phyloP scores from a whole-genome alignment of 2,329 filamentous ascomycete genomes.

The Apiospora hydei region DNA sequence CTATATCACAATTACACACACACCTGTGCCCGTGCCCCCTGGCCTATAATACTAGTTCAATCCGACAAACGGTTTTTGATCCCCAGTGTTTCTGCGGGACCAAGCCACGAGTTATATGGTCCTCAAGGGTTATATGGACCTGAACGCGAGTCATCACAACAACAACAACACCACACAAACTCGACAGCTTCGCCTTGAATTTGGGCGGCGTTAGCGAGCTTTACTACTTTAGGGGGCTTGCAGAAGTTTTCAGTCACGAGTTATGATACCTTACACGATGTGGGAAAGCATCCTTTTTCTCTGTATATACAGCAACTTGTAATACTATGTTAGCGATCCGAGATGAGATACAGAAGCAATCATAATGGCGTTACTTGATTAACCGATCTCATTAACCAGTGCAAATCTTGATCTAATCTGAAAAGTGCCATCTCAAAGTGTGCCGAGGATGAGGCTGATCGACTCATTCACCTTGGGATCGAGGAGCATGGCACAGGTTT shows the following conservation, averaged over 20 bases:
- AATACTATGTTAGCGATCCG: neutral
- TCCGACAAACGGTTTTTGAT: neutral
- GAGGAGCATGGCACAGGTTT: neutral
- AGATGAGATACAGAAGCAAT: neutral
- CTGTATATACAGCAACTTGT: slow-evolving; percentile 8
- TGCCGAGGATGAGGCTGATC: neutral
- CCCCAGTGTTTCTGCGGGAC: neutral
- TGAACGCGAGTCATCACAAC: slow-evolving; percentile 3
- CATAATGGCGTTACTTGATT: slow-evolving; percentile 7
- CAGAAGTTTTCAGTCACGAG: slow-evolving; percentile 13
- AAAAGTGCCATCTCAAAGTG: neutral
- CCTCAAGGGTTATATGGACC: neutral
- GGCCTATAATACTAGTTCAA: slow-evolving; percentile 10
- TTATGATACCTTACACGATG: slow-evolving; percentile 18
- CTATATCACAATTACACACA: neutral
- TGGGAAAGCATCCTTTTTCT: neutral
- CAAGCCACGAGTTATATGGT: neutral
- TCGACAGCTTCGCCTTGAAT: neutral
- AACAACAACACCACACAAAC: neutral
- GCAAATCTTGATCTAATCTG: neutral
- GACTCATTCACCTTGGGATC: neutral
- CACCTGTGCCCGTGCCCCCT: neutral
- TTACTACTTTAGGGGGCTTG: neutral
- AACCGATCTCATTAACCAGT: neutral
- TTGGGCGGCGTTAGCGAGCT: neutral